Evolutionary conservation across 768 basidiomycete species (phyloP).

Genomic region (Calocybe indica): DNA sequence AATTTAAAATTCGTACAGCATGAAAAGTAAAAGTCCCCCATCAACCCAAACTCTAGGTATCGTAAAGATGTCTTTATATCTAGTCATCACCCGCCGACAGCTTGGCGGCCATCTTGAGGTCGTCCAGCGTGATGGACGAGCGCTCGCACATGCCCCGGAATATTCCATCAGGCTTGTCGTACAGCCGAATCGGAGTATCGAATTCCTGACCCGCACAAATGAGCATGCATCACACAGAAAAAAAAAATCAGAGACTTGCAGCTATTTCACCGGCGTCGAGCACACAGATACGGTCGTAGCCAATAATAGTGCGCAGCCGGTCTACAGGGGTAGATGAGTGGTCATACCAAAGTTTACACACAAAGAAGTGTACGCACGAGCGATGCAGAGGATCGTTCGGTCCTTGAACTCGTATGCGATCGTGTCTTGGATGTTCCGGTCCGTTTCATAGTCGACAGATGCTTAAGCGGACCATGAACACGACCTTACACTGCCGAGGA

Average conservation of each 20-base stretch:
- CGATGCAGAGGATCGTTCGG: constrained; percentile 83
- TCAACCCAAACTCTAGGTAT: too few species aligned
- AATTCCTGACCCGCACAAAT: constrained; percentile 48
- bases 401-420: constrained; percentile 81
- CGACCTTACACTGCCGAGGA: neutral
- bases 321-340: constrained; percentile 33
- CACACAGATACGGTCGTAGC: constrained; percentile 86
- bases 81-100: constrained; percentile 4
- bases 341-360: neutral
- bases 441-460: constrained; percentile 88
- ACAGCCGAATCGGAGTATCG: constrained; percentile 70
- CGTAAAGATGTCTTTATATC: too few species aligned
- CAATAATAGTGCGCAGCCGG: constrained; percentile 80
- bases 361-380: constrained; percentile 47
- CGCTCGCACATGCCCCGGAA: constrained; percentile 86
- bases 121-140: constrained; percentile 69
- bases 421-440: constrained; percentile 86
- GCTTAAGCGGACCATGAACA: constrained; percentile 29
- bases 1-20: too few species aligned
- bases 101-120: constrained; percentile 46
- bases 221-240: neutral
- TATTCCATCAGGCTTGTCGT: constrained; percentile 50
- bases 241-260: constrained; percentile 29
- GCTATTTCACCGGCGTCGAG: constrained; percentile 76
- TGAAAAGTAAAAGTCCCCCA: too few species aligned